Conservation (phyloP, 208 protist species). For the Herpetomonas tarakana region DNA sequence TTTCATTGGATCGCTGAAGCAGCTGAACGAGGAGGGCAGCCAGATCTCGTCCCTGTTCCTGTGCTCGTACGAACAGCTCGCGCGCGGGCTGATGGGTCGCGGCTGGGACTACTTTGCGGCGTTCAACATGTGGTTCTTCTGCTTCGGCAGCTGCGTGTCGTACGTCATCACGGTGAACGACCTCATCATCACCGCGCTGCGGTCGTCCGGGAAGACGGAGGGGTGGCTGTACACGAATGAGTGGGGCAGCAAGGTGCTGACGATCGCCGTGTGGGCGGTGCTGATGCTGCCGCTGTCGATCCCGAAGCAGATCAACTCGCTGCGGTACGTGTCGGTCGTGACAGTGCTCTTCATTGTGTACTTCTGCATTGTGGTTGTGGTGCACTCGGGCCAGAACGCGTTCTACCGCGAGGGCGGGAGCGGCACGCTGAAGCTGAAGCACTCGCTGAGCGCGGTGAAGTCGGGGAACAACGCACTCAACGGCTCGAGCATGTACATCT, state of each 20-base stretch:
- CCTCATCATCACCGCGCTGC: conserved; percentile 27
- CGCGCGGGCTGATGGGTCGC: conserved; percentile 38
- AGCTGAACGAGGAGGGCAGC: neutral
- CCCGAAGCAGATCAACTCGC: conserved; percentile 57
- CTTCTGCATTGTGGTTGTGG: conserved; percentile 52
- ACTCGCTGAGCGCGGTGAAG: conserved; percentile 5
- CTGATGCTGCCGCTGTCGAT: conserved; percentile 64
- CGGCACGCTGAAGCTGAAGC: conserved; percentile 18
- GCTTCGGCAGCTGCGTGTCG: conserved; percentile 48
- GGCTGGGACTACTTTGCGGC: conserved; percentile 47
- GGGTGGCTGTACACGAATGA: conserved; percentile 27
- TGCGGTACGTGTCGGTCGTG: conserved; percentile 62
- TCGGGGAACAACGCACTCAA: conserved; percentile 45
- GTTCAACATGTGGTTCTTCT: conserved; percentile 36
- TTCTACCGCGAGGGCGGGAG: conserved; percentile 20
- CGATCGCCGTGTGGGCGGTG: conserved; percentile 36
- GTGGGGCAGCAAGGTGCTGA: conserved; percentile 39
- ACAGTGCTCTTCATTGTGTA: conserved; percentile 57
- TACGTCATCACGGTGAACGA: conserved; percentile 45
- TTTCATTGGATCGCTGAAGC: neutral
- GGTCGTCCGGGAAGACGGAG: conserved; percentile 27
- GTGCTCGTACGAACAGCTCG: conserved; percentile 37
- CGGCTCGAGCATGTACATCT: conserved; percentile 48
- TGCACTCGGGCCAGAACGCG: conserved; percentile 37
- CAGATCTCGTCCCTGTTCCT: neutral